These are phyloP conservation scores for Rhexocercosporidium sp. DNA, from an alignment of 2,329 filamentous ascomycete species.

Conservation along the genomic window DNA sequence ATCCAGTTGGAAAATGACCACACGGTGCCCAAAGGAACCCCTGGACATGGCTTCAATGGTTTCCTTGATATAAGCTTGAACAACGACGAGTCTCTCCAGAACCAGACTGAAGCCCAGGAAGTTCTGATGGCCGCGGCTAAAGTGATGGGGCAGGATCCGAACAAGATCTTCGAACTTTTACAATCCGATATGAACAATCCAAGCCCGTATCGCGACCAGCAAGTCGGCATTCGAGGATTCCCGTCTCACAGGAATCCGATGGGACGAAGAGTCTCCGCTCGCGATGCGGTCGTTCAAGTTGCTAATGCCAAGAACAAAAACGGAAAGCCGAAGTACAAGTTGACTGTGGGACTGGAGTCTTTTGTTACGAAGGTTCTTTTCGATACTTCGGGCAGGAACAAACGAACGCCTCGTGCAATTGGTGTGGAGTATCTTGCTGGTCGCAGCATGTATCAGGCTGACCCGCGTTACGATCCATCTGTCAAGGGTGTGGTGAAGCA, in stretches of 20 bases:
- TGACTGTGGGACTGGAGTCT: conserved; percentile 28
- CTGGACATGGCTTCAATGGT: conserved; percentile 48
- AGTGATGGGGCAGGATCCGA: conserved; percentile 20
- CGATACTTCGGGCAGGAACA: conserved; percentile 34
- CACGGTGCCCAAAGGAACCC: conserved; percentile 45
- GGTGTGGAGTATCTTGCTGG: conserved; percentile 51
- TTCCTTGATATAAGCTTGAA: conserved; percentile 27
- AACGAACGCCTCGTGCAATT: conserved; percentile 42
- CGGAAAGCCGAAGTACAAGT: conserved; percentile 27
- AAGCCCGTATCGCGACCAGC: conserved; percentile 29
- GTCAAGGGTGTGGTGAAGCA: conserved; percentile 32
- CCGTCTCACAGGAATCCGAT: conserved; percentile 31
- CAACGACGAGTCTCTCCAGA: conserved; percentile 16
- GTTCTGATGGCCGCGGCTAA: background rate
- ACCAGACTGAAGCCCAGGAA: conserved; percentile 3
- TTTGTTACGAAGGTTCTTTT: conserved; percentile 50
- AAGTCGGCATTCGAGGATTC: conserved; percentile 36
- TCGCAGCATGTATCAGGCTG: conserved; percentile 49
- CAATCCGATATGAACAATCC: conserved; percentile 35
- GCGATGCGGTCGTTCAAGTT: conserved; percentile 36
- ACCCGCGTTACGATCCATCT: conserved; percentile 43
- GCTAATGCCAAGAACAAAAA: conserved; percentile 23
- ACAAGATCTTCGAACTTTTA: conserved; percentile 35
- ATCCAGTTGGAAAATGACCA: conserved; percentile 49
- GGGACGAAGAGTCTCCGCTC: conserved; percentile 30